Percentiles rank a stretch among this genome's conserved stretches.
phyloP scores from a whole-genome alignment of 345 rosid genomes.

The Turnera subulata region DNA sequence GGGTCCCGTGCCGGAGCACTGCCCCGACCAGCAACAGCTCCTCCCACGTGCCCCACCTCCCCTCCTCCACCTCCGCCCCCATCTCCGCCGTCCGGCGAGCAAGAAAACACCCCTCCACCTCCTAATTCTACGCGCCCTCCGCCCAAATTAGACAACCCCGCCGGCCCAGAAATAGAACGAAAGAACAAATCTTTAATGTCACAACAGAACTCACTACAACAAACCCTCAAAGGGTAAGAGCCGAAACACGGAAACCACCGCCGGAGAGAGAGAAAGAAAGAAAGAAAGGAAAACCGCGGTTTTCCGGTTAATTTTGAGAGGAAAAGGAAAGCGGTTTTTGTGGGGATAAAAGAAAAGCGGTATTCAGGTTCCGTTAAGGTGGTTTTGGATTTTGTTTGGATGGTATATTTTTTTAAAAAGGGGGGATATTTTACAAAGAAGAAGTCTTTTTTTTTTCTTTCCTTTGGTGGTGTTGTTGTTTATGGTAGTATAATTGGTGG shows the following conservation, averaged over 20 bases:
- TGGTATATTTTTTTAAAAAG: neutral
- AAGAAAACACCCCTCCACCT: neutral
- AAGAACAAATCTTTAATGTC: neutral
- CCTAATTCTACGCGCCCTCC: slow-evolving; percentile 17
- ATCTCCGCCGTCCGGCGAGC: slow-evolving; percentile 17
- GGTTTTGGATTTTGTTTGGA: neutral
- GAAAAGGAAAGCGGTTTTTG: slow-evolving; percentile 17
- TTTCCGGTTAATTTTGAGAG: slow-evolving; percentile 3
- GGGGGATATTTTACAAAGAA: too few species aligned
- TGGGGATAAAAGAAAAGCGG: slow-evolving; percentile 6
- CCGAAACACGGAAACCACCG: neutral
- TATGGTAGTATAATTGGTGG: neutral
- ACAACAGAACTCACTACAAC: neutral
- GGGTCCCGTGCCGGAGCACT: slow-evolving; percentile 81
- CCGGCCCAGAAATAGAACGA: neutral
- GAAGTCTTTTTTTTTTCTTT: neutral
- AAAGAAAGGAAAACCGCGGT: neutral
- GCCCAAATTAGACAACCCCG: slow-evolving; percentile 8
- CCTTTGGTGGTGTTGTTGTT: neutral
- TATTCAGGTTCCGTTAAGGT: neutral
- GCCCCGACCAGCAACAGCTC: slow-evolving; percentile 87
- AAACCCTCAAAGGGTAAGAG: neutral
- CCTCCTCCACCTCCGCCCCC: slow-evolving; percentile 32
- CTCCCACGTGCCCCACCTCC: slow-evolving; percentile 88
- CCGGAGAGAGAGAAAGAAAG: neutral